phyloP scores from a whole-genome alignment of 2,329 filamentous ascomycete genomes.

The Fusarium paranaense region DNA sequence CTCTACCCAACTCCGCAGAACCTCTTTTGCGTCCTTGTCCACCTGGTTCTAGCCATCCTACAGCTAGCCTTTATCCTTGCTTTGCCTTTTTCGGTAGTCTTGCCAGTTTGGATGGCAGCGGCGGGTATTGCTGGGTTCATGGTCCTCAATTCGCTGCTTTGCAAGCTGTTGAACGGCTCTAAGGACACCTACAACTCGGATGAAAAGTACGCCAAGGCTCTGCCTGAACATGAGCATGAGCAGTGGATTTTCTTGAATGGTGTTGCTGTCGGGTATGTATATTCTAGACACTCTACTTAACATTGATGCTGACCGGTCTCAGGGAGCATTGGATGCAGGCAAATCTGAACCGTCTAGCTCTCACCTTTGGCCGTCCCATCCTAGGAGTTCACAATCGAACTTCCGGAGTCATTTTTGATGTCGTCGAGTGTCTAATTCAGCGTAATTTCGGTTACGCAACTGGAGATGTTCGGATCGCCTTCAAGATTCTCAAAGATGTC shows the following conservation, averaged over 20 bases:
- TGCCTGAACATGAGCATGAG: slow-evolving; percentile 68
- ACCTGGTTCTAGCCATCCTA: slow-evolving; percentile 67
- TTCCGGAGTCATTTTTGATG: slow-evolving; percentile 79
- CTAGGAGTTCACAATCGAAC: slow-evolving; percentile 82
- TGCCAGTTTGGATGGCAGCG: slow-evolving; percentile 62
- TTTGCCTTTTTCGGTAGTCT: slow-evolving; percentile 61
- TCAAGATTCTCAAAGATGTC: slow-evolving; percentile 70
- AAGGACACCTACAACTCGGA: slow-evolving; percentile 63
- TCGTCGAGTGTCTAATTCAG: slow-evolving; percentile 82
- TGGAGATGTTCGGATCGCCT: slow-evolving; percentile 72
- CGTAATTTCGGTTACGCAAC: slow-evolving; percentile 80
- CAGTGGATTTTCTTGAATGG: slow-evolving; percentile 87
- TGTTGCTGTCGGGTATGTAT: slow-evolving; percentile 69
- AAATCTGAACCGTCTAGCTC: slow-evolving; percentile 77
- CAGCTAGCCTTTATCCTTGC: slow-evolving; percentile 71
- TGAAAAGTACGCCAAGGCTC: slow-evolving; percentile 61
- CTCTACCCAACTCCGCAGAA: slow-evolving; percentile 70
- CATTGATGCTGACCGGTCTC: slow-evolving; percentile 16
- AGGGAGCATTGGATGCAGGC: slow-evolving; percentile 75
- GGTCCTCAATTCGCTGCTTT: slow-evolving; percentile 63
- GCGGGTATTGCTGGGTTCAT: slow-evolving; percentile 58
- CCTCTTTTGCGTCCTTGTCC: slow-evolving; percentile 66
- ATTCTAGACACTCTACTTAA: not conserved
- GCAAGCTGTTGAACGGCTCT: slow-evolving; percentile 62
- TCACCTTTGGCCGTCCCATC: slow-evolving; percentile 78